A percentile compares a stretch with the other conserved stretches of the same genome.
These are phyloP conservation scores for Starmera quercuum DNA, from an alignment of 805 yeast species.

Conservation along the genomic window DNA sequence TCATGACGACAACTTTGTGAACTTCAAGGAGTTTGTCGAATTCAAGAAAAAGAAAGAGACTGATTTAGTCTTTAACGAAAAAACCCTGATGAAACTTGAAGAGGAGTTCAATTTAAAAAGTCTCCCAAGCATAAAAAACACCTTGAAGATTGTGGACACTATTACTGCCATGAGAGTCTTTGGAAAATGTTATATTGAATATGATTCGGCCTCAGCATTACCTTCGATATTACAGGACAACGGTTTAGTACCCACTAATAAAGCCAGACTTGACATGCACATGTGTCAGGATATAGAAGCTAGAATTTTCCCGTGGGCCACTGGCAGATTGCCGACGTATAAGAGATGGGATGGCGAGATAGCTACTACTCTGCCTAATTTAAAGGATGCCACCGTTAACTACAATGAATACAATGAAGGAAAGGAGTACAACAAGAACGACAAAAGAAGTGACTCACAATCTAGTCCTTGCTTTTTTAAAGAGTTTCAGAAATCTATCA, in stretches of 20 bases:
- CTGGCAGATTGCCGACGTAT: conserved; percentile 23
- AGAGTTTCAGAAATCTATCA: too few species aligned
- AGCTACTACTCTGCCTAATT: conserved; percentile 21
- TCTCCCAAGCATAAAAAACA: conserved; percentile 5
- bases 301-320: conserved; percentile 30
- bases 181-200: conserved; percentile 13
- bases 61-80: conserved; percentile 5
- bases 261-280: not conserved
- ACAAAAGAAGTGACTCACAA: too few species aligned
- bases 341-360: conserved; percentile 28
- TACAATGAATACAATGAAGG: conserved; percentile 1
- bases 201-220: conserved; percentile 3
- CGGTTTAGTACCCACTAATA: not conserved
- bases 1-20: conserved; percentile 13
- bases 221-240: conserved; percentile 1
- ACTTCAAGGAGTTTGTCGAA: conserved; percentile 10
- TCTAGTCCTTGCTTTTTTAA: too few species aligned
- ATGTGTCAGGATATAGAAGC: conserved; percentile 20
- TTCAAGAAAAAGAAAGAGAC: conserved; percentile 3
- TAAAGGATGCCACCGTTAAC: conserved; percentile 7
- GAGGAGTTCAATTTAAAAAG: conserved; percentile 7
- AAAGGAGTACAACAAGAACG: not conserved
- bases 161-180: conserved; percentile 13
- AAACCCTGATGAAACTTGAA: conserved; percentile 5
- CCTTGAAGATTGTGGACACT: conserved; percentile 14